A percentile compares a stretch with the other conserved stretches of the same genome.
Evolutionary conservation across 1,284 basidiomycete species (phyloP).

Genomic region (Puccinia coronata): DNA sequence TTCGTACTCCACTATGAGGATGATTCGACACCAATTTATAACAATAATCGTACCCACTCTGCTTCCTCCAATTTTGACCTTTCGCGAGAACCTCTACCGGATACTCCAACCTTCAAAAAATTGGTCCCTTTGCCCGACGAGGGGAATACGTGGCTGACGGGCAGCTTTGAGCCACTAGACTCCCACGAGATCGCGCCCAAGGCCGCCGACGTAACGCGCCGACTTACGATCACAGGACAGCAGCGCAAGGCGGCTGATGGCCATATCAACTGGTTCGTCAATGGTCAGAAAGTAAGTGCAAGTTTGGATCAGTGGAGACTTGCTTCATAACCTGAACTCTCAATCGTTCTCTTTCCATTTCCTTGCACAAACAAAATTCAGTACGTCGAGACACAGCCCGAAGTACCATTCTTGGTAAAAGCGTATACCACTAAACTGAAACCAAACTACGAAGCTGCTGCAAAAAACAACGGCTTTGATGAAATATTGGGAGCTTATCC

Average conservation of each 20-base stretch:
- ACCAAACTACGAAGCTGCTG: constrained; percentile 31
- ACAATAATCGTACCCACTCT: neutral
- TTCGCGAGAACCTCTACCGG: neutral
- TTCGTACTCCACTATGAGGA: constrained; percentile 45
- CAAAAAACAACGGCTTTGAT: constrained; percentile 41
- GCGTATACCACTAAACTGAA: constrained; percentile 32
- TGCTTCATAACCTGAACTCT: neutral
- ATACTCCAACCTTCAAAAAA: neutral
- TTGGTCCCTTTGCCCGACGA: constrained; percentile 33
- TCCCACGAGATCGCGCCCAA: constrained; percentile 22
- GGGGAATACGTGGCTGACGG: constrained; percentile 6
- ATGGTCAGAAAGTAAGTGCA: constrained; percentile 23
- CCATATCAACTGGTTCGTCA: constrained; percentile 35
- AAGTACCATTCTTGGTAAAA: constrained; percentile 29
- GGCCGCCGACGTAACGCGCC: constrained; percentile 33
- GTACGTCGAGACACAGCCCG: constrained; percentile 33
- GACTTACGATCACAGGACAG: constrained; percentile 33
- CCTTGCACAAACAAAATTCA: neutral
- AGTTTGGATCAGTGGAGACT: neutral
- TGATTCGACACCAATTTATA: constrained; percentile 25
- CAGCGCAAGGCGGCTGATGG: constrained; percentile 24
- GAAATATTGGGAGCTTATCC: constrained; percentile 17
- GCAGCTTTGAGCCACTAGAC: constrained; percentile 29
- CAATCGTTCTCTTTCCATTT: neutral
- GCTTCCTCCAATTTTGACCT: neutral